phyloP scores from a whole-genome alignment of 257 asterid genomes.

The Solanum neorickii region DNA sequence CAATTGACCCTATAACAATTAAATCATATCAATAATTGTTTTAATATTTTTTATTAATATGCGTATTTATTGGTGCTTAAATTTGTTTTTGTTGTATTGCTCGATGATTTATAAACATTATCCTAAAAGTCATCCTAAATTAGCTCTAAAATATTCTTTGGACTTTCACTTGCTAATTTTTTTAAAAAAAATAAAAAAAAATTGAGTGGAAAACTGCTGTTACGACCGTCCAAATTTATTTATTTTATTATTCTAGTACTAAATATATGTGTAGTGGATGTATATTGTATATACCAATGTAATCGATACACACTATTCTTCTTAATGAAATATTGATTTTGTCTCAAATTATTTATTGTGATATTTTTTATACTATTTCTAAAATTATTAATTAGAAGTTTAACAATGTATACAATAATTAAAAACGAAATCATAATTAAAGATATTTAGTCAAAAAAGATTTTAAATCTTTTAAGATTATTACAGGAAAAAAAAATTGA shows the following conservation, averaged over 20 bases:
- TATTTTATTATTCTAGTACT: neutral
- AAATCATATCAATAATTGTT: no score
- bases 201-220: neutral
- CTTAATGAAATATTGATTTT: neutral
- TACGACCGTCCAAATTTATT: neutral
- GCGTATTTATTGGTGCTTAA: no score
- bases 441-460: neutral
- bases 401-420: no score
- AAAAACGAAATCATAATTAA: neutral
- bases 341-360: neutral
- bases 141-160: neutral
- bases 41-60: no score
- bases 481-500: no score
- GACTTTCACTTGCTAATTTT: neutral
- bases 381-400: neutral
- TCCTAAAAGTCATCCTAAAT: neutral
- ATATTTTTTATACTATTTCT: neutral
- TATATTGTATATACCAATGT: neutral
- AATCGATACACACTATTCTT: neutral
- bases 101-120: neutral
- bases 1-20: no score
- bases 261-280: neutral
- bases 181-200: neutral
- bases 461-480: neutral
- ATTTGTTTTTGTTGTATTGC: neutral